Evolutionary conservation across 306 rosid species (phyloP).

Genomic region (Quercus agrifolia): DNA sequence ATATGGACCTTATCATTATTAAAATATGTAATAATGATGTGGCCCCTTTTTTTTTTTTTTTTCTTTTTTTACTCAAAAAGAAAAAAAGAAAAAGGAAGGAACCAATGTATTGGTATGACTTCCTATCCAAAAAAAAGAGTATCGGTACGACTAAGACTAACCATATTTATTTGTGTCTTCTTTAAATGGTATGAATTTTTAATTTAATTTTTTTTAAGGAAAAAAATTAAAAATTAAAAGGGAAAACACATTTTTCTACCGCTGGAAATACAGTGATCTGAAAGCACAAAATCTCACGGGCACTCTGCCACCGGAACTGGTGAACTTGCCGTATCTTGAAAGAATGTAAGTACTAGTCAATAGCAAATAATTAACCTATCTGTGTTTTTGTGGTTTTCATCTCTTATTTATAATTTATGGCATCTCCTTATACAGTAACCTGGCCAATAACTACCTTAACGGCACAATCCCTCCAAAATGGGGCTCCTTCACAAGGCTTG

Average conservation of each 20-base stretch:
- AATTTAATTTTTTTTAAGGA: too few species aligned
- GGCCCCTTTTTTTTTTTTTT: too few species aligned
- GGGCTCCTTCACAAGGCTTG: slow-evolving; percentile 39
- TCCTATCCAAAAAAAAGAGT: too few species aligned
- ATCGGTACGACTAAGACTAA: too few species aligned
- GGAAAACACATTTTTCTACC: background rate
- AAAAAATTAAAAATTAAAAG: background rate
- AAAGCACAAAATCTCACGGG: slow-evolving; percentile 8
- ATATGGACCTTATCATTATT: too few species aligned
- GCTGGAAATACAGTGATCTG: background rate
- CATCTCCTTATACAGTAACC: slow-evolving; percentile 33
- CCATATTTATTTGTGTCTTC: too few species aligned
- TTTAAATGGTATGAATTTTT: too few species aligned
- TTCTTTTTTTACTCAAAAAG: too few species aligned
- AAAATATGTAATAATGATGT: too few species aligned
- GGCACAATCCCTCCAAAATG: slow-evolving; percentile 63
- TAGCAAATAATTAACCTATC: background rate
- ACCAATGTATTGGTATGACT: too few species aligned
- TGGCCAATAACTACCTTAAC: slow-evolving; percentile 51
- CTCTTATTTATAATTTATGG: too few species aligned
- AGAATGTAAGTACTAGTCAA: slow-evolving; percentile 35
- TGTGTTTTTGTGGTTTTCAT: background rate
- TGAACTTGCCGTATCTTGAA: slow-evolving; percentile 18
- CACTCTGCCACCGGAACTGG: slow-evolving; percentile 18
- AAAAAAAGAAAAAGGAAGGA: too few species aligned